These are phyloP conservation scores for Phytophthora fragariae DNA, from an alignment of 352 stramenopile genomes.

Conservation along the genomic window DNA sequence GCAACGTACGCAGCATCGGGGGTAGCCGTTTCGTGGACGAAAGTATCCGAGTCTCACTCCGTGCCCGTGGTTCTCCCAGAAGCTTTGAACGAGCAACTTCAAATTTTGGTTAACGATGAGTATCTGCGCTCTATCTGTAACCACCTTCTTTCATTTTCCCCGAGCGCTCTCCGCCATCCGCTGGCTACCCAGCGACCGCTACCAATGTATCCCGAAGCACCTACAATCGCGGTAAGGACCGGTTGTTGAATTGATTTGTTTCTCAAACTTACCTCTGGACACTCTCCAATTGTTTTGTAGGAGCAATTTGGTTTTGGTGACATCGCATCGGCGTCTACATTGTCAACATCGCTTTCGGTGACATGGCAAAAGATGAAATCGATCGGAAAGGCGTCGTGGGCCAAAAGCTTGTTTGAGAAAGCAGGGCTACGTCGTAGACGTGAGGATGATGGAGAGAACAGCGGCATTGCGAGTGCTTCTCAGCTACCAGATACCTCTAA, in stretches of 20 bases:
- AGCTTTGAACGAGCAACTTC: constrained; percentile 59
- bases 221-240: constrained; percentile 51
- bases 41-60: constrained; percentile 73
- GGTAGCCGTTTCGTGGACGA: constrained; percentile 69
- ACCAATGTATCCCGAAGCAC: constrained; percentile 62
- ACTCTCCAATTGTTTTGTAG: constrained; percentile 30
- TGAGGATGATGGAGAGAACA: constrained; percentile 15
- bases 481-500: constrained; percentile 49
- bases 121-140: constrained; percentile 60
- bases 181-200: constrained; percentile 47
- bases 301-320: constrained; percentile 84
- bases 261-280: background rate
- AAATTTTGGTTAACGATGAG: constrained; percentile 54
- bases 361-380: constrained; percentile 72
- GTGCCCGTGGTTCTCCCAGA: constrained; percentile 69
- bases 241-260: background rate
- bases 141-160: constrained; percentile 53
- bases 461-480: constrained; percentile 7
- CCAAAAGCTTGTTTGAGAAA: constrained; percentile 66
- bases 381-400: constrained; percentile 61
- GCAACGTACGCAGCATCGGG: constrained; percentile 62
- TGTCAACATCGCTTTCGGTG: constrained; percentile 57
- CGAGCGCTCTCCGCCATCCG: constrained; percentile 41
- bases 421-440: constrained; percentile 44
- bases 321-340: constrained; percentile 60